Base-by-base conservation (phyloP, 495 filamentous ascomycete genomes). In the Penicillium bialowiezense region DNA sequence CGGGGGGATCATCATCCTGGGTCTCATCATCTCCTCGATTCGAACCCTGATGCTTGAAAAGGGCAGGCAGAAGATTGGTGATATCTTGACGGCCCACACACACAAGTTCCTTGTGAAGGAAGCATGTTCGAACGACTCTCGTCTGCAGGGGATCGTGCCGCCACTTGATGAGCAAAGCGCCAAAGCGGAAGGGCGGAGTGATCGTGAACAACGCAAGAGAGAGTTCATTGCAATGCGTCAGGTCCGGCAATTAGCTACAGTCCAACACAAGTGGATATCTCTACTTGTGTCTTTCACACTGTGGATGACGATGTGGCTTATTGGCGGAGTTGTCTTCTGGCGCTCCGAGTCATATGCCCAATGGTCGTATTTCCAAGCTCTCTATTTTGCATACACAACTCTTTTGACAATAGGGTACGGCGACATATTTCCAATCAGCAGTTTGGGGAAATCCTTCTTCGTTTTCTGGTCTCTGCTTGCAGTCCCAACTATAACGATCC, bases 361-460 rank as follows among this genome's bases (percentile, higher is more conserved):
- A 1, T 95, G 89, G 91, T 76, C 68, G n/a, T 96, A 95, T 57
- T 95, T 93, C 50, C 69, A 85, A 12, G 74, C 81, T 1, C 64
- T 96, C 6, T 96, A 95, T 62, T 95, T 93, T 65, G 65, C 86
- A 3, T 96, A 89, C 60, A 83, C 83, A 3, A 81, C 83, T 3
- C 76, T 95, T 28, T 73, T 91, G 5, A 95, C 91, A 1, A 89
- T 96, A 42, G 91, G 91, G 0, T 96, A 91, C 56, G 91, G 91
- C 3, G 89, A 95, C 52, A 73, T 84, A 24, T 80, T 78, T 24
- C 87, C 85, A 0, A 66, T 79, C 7, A 88, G 82, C 26, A 89
- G 87, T 52, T 74, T 83, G 2, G 88, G 86, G 1, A 88, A 84
- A 58, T 68, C 86, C 0, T 92, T 95, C 60, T 96, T 93, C 68